A percentile compares a stretch with the other conserved stretches of the same genome.
Conservation (phyloP, 2,329 filamentous ascomycete genomes). For the Metarhizium guizhouense region DNA sequence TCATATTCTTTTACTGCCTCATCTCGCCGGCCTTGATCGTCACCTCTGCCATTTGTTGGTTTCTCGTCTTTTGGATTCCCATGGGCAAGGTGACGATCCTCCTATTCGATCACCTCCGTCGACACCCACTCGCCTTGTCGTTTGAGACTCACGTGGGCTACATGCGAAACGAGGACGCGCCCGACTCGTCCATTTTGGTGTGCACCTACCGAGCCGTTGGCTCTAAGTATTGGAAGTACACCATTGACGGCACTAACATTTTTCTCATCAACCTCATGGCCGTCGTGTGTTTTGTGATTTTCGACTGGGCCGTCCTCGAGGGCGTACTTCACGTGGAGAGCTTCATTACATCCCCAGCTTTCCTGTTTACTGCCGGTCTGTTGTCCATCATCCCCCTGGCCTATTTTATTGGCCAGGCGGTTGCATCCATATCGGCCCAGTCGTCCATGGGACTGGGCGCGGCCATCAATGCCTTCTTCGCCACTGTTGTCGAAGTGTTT, state of each 20-base stretch:
- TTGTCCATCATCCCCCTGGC: constrained; percentile 92
- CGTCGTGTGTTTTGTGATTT: constrained; percentile 87
- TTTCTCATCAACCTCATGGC: constrained; percentile 96
- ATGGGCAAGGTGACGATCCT: constrained; percentile 95
- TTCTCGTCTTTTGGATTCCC: constrained; percentile 94
- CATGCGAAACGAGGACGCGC: constrained; percentile 59
- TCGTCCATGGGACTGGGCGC: constrained; percentile 97
- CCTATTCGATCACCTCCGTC: constrained; percentile 81
- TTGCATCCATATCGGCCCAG: constrained; percentile 95
- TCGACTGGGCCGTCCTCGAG: constrained; percentile 79
- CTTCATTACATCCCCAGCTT: constrained; percentile 70
- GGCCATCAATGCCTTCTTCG: constrained; percentile 97
- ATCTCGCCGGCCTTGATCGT: constrained; percentile 79
- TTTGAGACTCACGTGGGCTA: constrained; percentile 82
- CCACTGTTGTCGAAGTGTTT: constrained; percentile 93
- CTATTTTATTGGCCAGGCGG: constrained; percentile 97
- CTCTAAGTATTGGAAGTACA: constrained; percentile 98
- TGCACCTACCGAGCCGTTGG: constrained; percentile 97
- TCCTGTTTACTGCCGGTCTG: constrained; percentile 76
- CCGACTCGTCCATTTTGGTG: constrained; percentile 77
- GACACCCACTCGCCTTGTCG: constrained; percentile 84
- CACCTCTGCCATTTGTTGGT: constrained; percentile 86
- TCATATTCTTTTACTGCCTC: constrained; percentile 89
- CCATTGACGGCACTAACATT: constrained; percentile 95
- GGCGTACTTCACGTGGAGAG: constrained; percentile 59